These are phyloP conservation scores for Zygotorulaspora mrakii DNA, from an alignment of 1,139 yeast genomes.

Conservation along the genomic window DNA sequence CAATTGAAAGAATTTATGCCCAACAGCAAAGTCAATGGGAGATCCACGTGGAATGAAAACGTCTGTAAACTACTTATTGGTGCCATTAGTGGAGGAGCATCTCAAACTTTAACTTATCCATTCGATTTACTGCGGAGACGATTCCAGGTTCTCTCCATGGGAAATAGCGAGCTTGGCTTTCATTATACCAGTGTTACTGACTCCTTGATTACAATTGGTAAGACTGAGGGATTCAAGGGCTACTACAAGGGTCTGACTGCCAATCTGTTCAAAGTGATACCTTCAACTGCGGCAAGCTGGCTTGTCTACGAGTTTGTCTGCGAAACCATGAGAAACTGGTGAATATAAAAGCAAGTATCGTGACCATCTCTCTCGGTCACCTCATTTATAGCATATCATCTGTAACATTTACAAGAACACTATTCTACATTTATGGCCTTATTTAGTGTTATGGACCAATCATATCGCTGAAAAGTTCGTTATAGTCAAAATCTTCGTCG, in stretches of 20 bases:
- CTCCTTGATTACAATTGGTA: conserved; percentile 66
- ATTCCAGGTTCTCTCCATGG: conserved; percentile 86
- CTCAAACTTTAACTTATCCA: conserved; percentile 80
- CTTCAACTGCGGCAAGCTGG: conserved; percentile 96
- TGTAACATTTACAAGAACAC: too few species aligned
- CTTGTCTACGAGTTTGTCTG: conserved; percentile 66
- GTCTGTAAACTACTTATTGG: conserved; percentile 62
- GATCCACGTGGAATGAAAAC: conserved; percentile 38
- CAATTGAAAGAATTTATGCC: conserved; percentile 56
- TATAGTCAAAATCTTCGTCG: too few species aligned
- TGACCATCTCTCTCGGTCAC: too few species aligned
- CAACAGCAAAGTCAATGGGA: conserved; percentile 29
- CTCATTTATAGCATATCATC: too few species aligned
- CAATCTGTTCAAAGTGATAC: conserved; percentile 84
- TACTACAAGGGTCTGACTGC: conserved; percentile 87
- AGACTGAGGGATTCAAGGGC: conserved; percentile 72
- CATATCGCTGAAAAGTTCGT: conserved; percentile 14
- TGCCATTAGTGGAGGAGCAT: conserved; percentile 84
- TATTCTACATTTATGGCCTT: too few species aligned
- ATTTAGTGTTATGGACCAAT: conserved; percentile 12
- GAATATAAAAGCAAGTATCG: background rate
- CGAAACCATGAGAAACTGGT: conserved; percentile 18
- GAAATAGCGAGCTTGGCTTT: conserved; percentile 66
- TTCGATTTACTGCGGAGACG: conserved; percentile 83
- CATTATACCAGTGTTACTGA: conserved; percentile 68